Evolutionary conservation across 1,284 basidiomycete species (phyloP), one percentile per base, ranked within the genome.

Genomic region (Chalciporus sp.): DNA sequence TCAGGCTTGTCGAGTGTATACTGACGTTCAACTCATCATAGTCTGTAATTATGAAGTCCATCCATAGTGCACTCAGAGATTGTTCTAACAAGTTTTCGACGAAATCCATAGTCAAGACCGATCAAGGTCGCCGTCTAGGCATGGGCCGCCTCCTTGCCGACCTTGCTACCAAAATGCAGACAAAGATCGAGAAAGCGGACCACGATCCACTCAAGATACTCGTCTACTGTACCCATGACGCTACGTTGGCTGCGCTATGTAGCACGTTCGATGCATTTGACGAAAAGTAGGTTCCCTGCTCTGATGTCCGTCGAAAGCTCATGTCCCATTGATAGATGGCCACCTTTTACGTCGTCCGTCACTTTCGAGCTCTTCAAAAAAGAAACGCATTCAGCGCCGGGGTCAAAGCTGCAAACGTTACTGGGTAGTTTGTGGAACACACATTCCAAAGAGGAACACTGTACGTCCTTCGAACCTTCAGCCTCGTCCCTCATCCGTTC

Each of bases 251-350:
- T 1, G 89, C 80, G 0, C 61, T 92, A 42, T 79, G 82, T 42
- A 75, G 77, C 20, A 88, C 89, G 2, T 74, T 94, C 3, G 90
- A 91, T 58, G 85, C 86, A 2, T 93, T 85, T 67, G 88, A 93
- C 61, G 80, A 89, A 4, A 81, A 80, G 83, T 90, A 62, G 76
- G 19, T 33, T 3, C 33, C 16, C 41, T 14, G 31, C 3, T 7
- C 17, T 8, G 4, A 14, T 29, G 42, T 1, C 16, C 51, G 4
- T 5, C 17, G 29, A 41, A 47, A 19, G 26, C 42, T 42, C 9
- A 46, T 6, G 11, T 5, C 44, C 39, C 12, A 59, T 11, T 17
- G 28, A 41, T 53, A 90, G 85, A 61, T 90, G 88, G 88, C 87
- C 86, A 7, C 79, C 84, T 1, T 91, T 91, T 66, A 86, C 88